Evolutionary conservation across 2,329 filamentous ascomycete genomes (phyloP).

Genomic region (Fusarium sambucinum): DNA sequence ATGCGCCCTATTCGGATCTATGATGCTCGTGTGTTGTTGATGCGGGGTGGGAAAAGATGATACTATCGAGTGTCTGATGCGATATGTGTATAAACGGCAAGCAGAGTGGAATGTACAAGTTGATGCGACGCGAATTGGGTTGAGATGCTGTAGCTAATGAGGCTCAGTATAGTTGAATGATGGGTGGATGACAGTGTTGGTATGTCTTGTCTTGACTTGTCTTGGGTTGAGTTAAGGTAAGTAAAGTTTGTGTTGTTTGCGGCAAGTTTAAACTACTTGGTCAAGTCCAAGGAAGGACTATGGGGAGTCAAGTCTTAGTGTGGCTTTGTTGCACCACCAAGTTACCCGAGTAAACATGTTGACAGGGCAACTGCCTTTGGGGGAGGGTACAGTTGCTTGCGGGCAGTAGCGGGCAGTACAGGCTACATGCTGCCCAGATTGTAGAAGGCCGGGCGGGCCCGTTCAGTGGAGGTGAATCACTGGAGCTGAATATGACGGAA

Average conservation of each 20-base stretch:
- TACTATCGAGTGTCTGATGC: conserved; percentile 28
- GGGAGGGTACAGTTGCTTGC: conserved; percentile 9
- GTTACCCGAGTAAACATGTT: conserved; percentile 52
- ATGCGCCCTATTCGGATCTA: conserved; percentile 18
- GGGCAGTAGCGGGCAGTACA: neutral
- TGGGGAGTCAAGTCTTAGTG: conserved; percentile 44
- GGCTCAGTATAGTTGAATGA: conserved; percentile 13
- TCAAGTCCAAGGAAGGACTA: conserved; percentile 38
- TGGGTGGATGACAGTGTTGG: conserved; percentile 2
- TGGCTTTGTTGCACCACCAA: conserved; percentile 46
- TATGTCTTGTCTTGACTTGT: conserved; percentile 14
- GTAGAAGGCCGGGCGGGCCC: neutral
- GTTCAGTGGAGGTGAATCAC: conserved; percentile 19
- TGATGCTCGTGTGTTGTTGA: conserved; percentile 23
- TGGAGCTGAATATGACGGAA: conserved; percentile 32
- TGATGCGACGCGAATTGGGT: conserved; percentile 3
- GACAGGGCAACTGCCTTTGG: conserved; percentile 51
- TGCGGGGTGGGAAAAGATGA: conserved; percentile 36
- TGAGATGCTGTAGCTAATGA: conserved; percentile 25
- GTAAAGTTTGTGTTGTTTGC: conserved; percentile 31
- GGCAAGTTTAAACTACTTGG: conserved; percentile 34
- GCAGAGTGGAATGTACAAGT: conserved; percentile 13
- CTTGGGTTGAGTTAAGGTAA: conserved; percentile 21
- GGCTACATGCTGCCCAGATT: neutral
- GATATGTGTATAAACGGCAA: conserved; percentile 27